These are phyloP conservation scores for Cadophora luteo-olivacea DNA, from an alignment of 2,329 filamentous ascomycete genomes.

Conservation along the genomic window DNA sequence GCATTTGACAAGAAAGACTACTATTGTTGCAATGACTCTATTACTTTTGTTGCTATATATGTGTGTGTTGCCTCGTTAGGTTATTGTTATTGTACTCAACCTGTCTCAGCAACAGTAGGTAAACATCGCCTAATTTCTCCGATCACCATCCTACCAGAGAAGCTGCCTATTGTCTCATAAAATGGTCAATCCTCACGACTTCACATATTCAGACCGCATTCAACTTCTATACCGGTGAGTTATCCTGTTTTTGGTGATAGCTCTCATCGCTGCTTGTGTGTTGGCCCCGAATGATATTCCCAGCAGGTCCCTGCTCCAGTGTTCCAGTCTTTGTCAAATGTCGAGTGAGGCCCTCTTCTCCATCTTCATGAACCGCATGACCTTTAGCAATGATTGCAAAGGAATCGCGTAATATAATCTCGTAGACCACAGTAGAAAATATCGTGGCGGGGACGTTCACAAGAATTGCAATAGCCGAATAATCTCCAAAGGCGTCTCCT, in stretches of 20 bases:
- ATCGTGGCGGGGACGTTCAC: constrained; percentile 64
- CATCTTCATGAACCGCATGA: constrained; percentile 56
- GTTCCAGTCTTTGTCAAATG: constrained; percentile 49
- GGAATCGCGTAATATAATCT: constrained; percentile 60
- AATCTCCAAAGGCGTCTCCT: constrained; percentile 55
- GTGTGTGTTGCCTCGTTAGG: background rate
- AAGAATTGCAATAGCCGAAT: constrained; percentile 60
- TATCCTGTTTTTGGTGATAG: constrained; percentile 24
- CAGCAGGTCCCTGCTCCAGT: constrained; percentile 35
- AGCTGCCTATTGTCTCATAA: too few species aligned
- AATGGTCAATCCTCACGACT: too few species aligned
- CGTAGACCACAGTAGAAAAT: constrained; percentile 60
- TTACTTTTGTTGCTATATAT: background rate
- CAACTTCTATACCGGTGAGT: constrained; percentile 24
- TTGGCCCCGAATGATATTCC: constrained; percentile 27
- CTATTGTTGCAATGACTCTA: background rate
- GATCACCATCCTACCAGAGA: background rate
- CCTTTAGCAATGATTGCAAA: constrained; percentile 56
- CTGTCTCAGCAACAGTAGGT: background rate
- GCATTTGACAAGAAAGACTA: background rate
- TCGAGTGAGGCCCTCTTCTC: constrained; percentile 55
- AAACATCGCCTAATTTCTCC: background rate
- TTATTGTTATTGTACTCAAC: background rate
- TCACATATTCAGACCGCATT: background rate
- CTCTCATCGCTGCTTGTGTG: constrained; percentile 22